Conservation (phyloP, 75 land plant genomes). For the Azolla pinnata region DNA sequence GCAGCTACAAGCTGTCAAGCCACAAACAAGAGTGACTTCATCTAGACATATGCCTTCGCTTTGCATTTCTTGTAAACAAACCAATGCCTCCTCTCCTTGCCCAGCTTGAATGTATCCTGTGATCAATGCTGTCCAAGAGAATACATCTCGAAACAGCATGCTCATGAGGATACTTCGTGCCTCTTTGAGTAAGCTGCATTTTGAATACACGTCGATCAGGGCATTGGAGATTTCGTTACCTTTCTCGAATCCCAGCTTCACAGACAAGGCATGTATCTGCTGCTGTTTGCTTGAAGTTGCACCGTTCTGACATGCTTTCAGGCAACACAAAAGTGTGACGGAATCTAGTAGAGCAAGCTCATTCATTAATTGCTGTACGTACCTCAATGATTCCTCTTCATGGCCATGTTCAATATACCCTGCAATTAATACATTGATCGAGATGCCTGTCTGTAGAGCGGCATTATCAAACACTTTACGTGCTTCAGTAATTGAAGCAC, state of each 20-base stretch:
- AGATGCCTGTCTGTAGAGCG: slow-evolving; percentile 11
- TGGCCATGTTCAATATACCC: slow-evolving; percentile 13
- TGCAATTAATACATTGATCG: slow-evolving; percentile 14
- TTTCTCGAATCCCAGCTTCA: not conserved
- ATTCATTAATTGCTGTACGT: slow-evolving; percentile 6
- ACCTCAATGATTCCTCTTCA: slow-evolving; percentile 10
- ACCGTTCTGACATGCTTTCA: slow-evolving; percentile 19
- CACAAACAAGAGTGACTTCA: slow-evolving; percentile 33
- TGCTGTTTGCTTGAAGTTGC: no score
- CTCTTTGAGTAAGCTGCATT: not conserved
- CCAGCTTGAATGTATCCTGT: slow-evolving; percentile 47
- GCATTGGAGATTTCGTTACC: not conserved
- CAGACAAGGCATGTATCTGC: no score
- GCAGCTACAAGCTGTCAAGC: slow-evolving; percentile 40
- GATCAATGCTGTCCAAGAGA: slow-evolving; percentile 28
- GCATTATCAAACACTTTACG: slow-evolving; percentile 25
- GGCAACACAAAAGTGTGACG: slow-evolving; percentile 12
- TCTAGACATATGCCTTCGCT: slow-evolving; percentile 19
- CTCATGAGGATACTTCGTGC: slow-evolving; percentile 11
- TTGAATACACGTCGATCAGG: slow-evolving; percentile 11
- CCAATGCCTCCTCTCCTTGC: slow-evolving; percentile 28
- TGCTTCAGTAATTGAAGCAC: slow-evolving; percentile 39
- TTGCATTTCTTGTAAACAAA: slow-evolving; percentile 23
- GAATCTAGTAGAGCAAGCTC: slow-evolving; percentile 2
- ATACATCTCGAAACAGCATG: slow-evolving; percentile 4